Percentiles rank a stretch among this genome's conserved stretches.
Conservation (phyloP, 495 filamentous ascomycete species). For the Oleoguttula mirabilis region DNA sequence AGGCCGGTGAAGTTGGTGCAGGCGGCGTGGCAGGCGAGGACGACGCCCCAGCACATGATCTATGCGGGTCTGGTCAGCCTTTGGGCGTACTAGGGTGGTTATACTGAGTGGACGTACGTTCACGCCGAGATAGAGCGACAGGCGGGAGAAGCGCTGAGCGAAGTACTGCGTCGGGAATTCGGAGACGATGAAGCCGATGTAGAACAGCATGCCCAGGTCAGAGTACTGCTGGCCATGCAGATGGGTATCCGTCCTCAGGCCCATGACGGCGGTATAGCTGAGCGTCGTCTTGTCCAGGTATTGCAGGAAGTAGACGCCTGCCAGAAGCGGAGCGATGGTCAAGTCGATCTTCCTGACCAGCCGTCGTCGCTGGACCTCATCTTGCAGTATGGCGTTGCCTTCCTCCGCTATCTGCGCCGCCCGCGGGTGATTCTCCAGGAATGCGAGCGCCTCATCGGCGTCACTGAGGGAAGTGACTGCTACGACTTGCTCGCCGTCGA, state of each 20-base stretch:
- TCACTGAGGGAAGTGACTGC: constrained; percentile 19
- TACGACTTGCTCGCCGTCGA: constrained; percentile 5
- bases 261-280: constrained; percentile 21
- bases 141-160: constrained; percentile 21
- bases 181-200: constrained; percentile 33
- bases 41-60: constrained; percentile 16
- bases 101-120: too few relatives aligned
- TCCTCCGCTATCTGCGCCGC: constrained; percentile 21
- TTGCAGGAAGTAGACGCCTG: constrained; percentile 4
- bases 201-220: constrained; percentile 36
- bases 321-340: constrained; percentile 9
- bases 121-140: constrained; percentile 15
- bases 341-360: constrained; percentile 12
- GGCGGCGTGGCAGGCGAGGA: constrained; percentile 18
- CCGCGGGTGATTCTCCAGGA: constrained; percentile 24
- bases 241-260: constrained; percentile 6
- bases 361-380: constrained; percentile 17
- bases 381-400: constrained; percentile 25
- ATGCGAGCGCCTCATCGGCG: constrained; percentile 26
- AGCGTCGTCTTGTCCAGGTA: constrained; percentile 23
- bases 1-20: constrained; percentile 15
- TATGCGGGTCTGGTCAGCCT: too few relatives aligned
- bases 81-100: too few relatives aligned
- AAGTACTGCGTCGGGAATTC: constrained; percentile 43
- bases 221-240: neutral